phyloP scores from a whole-genome alignment of 768 basidiomycete genomes.

The Leccinum boreale region DNA sequence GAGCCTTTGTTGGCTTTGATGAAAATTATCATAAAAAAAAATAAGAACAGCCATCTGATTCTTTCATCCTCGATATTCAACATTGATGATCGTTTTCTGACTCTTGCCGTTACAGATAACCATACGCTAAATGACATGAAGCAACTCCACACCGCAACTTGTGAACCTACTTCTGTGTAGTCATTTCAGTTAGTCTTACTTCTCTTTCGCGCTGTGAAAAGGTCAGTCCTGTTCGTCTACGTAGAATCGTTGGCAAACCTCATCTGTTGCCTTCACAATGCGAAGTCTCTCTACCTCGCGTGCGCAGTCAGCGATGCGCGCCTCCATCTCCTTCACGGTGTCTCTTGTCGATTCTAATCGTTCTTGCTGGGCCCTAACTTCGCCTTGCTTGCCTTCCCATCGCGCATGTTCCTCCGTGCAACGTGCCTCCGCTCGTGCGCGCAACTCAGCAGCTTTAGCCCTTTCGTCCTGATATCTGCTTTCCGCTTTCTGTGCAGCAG shows the following conservation, averaged over 20 bases:
- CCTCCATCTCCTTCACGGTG: slow-evolving; percentile 56
- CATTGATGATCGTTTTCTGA: slow-evolving; percentile 10
- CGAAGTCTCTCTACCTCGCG: slow-evolving; percentile 69
- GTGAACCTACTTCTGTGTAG: slow-evolving; percentile 7
- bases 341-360: slow-evolving; percentile 48
- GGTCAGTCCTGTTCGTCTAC: slow-evolving; percentile 1
- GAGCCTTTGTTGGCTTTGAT: slow-evolving; percentile 32
- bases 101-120: background rate
- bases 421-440: slow-evolving; percentile 43
- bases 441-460: slow-evolving; percentile 49
- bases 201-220: slow-evolving; percentile 49
- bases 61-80: background rate
- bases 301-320: slow-evolving; percentile 66
- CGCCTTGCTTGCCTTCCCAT: slow-evolving; percentile 50
- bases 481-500: slow-evolving; percentile 61
- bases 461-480: slow-evolving; percentile 60
- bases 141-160: background rate
- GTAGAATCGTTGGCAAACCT: slow-evolving; percentile 33
- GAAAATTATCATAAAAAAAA: slow-evolving; percentile 23
- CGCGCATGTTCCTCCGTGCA: slow-evolving; percentile 56
- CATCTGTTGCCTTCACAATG: slow-evolving; percentile 64
- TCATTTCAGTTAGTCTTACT: slow-evolving; percentile 43
- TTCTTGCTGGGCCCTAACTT: slow-evolving; percentile 45
- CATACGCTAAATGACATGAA: background rate
- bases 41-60: slow-evolving; percentile 36